Percentiles rank a stretch among this genome's conserved stretches.
Conservation (phyloP, 768 basidiomycete genomes). For the Gautieria morchelliformis region DNA sequence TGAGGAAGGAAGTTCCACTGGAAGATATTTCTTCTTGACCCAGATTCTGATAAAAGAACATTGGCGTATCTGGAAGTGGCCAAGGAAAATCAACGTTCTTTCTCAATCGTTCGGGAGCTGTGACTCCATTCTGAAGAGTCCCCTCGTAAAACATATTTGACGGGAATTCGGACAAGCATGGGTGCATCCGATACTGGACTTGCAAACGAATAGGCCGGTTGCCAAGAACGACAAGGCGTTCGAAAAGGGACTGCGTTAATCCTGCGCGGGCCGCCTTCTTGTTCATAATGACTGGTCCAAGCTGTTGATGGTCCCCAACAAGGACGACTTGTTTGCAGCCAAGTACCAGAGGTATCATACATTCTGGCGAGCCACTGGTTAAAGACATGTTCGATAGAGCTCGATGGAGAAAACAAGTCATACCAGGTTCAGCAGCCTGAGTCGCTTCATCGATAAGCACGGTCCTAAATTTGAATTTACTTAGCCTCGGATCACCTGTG, state of each 20-base stretch:
- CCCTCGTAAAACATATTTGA: constrained; percentile 99
- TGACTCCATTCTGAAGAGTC: constrained; percentile 96
- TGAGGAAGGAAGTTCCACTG: constrained; percentile 96
- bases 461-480: constrained; percentile 96
- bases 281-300: constrained; percentile 99
- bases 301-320: constrained; percentile 94
- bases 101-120: constrained; percentile 91
- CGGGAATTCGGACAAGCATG: constrained; percentile 97
- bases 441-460: constrained; percentile 98
- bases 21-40: constrained; percentile 99
- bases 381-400: neutral
- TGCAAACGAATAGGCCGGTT: constrained; percentile 97
- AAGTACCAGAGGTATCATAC: constrained; percentile 97
- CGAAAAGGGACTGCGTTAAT: constrained; percentile 95
- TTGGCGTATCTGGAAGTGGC: constrained; percentile 94
- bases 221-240: constrained; percentile 88
- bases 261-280: constrained; percentile 99
- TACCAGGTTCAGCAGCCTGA: constrained; percentile 94
- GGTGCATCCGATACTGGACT: constrained; percentile 99
- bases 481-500: constrained; percentile 90
- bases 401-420: constrained; percentile 4
- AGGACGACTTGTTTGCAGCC: constrained; percentile 98
- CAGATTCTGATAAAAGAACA: constrained; percentile 99
- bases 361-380: constrained; percentile 45
- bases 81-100: constrained; percentile 99